Conservation (phyloP, 2,329 filamentous ascomycete genomes). For the Curvularia hawaiiensis region DNA sequence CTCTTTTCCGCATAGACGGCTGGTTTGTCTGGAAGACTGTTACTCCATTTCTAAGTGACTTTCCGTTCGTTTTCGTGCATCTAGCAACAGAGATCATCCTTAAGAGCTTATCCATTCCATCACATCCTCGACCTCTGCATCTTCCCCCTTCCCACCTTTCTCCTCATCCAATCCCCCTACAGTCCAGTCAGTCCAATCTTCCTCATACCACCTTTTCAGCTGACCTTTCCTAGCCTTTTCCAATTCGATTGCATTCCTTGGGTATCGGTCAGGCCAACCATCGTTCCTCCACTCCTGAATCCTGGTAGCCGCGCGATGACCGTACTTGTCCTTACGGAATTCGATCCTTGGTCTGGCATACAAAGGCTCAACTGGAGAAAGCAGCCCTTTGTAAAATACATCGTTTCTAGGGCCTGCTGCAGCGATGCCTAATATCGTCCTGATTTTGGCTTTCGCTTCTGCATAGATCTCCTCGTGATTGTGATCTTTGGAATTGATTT, state of each 20-base stretch:
- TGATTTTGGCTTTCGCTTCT: constrained; percentile 16
- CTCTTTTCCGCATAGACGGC: too few species aligned
- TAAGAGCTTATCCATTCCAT: neutral
- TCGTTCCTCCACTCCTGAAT: constrained; percentile 26
- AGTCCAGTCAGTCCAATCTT: neutral
- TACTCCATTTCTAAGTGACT: neutral
- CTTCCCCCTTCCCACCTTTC: neutral
- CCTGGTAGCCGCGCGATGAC: constrained; percentile 9
- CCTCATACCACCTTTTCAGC: neutral
- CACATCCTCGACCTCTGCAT: too few species aligned
- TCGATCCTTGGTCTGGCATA: constrained; percentile 25
- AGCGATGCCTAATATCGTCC: constrained; percentile 12
- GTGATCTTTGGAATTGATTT: neutral
- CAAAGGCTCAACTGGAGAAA: constrained; percentile 21
- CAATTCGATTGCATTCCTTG: neutral
- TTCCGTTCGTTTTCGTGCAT: neutral
- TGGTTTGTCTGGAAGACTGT: too few species aligned
- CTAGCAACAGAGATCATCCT: neutral
- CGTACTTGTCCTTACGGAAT: neutral
- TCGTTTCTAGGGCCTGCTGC: constrained; percentile 10
- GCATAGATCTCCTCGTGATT: constrained; percentile 3
- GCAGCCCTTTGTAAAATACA: constrained; percentile 10
- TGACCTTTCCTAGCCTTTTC: neutral
- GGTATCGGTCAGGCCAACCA: constrained; percentile 18
- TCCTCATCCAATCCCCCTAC: neutral